These are phyloP conservation scores for Cicer pinnatifidum DNA, from an alignment of 306 rosid genomes.

Conservation along the genomic window DNA sequence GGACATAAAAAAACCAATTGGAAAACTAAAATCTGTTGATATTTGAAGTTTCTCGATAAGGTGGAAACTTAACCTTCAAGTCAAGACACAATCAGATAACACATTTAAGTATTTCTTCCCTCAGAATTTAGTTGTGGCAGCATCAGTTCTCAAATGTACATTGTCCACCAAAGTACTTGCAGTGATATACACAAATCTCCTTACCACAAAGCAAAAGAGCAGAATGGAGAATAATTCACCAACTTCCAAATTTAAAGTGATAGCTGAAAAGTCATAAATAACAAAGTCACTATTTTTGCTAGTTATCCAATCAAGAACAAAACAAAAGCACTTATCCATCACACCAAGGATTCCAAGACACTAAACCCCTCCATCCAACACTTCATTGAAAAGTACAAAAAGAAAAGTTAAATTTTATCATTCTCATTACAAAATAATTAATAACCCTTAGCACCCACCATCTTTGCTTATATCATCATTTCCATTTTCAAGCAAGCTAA, in stretches of 20 bases:
- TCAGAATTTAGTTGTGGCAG: constrained; percentile 12
- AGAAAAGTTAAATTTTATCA: constrained; percentile 22
- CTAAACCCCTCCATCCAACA: neutral
- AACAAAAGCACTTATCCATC: constrained; percentile 11
- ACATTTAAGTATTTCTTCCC: constrained; percentile 26
- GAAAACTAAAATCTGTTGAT: constrained; percentile 32
- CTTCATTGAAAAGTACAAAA: constrained; percentile 4
- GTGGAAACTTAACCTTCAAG: constrained; percentile 31
- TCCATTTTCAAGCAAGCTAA: constrained; percentile 34
- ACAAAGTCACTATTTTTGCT: constrained; percentile 34
- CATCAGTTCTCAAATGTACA: constrained; percentile 38
- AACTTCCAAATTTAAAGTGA: constrained; percentile 21
- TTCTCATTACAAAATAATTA: neutral
- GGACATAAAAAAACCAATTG: constrained; percentile 64
- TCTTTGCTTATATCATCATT: constrained; percentile 33
- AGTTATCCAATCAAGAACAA: constrained; percentile 12
- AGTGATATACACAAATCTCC: constrained; percentile 33
- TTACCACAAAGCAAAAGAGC: constrained; percentile 21
- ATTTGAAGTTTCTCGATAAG: constrained; percentile 16
- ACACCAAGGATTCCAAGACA: constrained; percentile 20
- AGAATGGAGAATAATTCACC: constrained; percentile 32
- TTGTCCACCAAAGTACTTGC: constrained; percentile 33
- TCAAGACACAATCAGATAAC: constrained; percentile 32
- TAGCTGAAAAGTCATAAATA: constrained; percentile 22
- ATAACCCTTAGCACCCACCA: constrained; percentile 24